Base-by-base conservation (phyloP, 208 protist genomes). In the Leishmania guyanensis region DNA sequence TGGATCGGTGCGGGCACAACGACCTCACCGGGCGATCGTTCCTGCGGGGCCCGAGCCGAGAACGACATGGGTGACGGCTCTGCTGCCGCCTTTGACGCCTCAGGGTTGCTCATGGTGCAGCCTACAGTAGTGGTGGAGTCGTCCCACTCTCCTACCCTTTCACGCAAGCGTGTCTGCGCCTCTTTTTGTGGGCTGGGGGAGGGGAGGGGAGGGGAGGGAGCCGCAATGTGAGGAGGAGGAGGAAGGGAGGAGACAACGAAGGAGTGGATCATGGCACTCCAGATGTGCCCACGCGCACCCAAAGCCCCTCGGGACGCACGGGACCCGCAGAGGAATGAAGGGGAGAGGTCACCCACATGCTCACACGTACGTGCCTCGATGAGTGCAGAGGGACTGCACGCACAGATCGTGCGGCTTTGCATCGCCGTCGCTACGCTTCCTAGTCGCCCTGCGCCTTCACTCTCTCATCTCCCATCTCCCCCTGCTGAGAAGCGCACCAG, bases 1-100 rank as follows among this genome's bases (percentile, higher is more conserved):
- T 74, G 69, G 16, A 54, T 5, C 1, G 72, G 20, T 54, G 51
- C 53, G 17, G 72, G 72, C 51, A 76, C 72, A 62, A 53, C 69
- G 39, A 72, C 80, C 29, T 9, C 26, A 26, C 16, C 48, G 50
- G 64, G 56, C 39, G 3, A 53, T 17, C 20, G 39, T 16, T 54
- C 43, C 69, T 51, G 46, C 48, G 26, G 20, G 9, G 39, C 14
- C 39, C 43, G 43, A 46, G 39, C 20, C 66, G 66, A 71, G 66
- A 43, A 48, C 66, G 66, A 50, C 17, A 20, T n/a, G 17, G 66
- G 66, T 29, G 39, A 36, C 43, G 66, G 39, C 8, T 73, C 69
- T 51, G 69, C 26, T 54, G 69, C 26, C 43, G 43, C 26, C 39
- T 10, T 36, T 10, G 43, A 73, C 43, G 48, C 46, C 22, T 54